A percentile compares a stretch with the other conserved stretches of the same genome.
phyloP scores from a whole-genome alignment of 495 filamentous ascomycete species.

The Penicillium roqueforti region DNA sequence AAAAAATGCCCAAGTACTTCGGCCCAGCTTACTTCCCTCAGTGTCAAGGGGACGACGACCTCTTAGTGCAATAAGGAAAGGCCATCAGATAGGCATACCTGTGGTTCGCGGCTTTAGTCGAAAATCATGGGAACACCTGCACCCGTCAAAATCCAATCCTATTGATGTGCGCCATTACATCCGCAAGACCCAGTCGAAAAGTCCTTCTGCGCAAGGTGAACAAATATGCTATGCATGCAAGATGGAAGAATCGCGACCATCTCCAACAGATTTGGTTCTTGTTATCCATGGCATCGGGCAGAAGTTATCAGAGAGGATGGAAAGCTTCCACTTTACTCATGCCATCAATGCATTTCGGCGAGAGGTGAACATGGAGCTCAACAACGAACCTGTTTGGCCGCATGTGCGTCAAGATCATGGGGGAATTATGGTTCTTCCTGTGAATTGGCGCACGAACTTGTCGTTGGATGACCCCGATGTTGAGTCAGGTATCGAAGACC shows the following conservation, averaged over 20 bases:
- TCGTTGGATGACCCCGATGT: constrained; percentile 74
- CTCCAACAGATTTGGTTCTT: constrained; percentile 80
- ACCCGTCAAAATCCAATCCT: constrained; percentile 54
- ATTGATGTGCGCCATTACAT: constrained; percentile 47
- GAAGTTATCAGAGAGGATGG: constrained; percentile 91
- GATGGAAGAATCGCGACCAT: constrained; percentile 60
- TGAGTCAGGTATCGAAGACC: constrained; percentile 44
- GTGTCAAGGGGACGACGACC: constrained; percentile 73
- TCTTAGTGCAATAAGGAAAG: constrained; percentile 79
- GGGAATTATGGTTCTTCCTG: constrained; percentile 69
- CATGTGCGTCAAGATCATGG: constrained; percentile 67
- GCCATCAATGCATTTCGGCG: constrained; percentile 89
- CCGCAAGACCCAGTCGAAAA: constrained; percentile 35
- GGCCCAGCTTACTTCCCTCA: constrained; percentile 74
- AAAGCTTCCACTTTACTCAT: constrained; percentile 96
- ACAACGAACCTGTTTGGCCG: constrained; percentile 64
- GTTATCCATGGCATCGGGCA: constrained; percentile 96
- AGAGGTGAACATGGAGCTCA: constrained; percentile 78
- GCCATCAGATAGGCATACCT: constrained; percentile 73
- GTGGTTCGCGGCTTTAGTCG: constrained; percentile 85
- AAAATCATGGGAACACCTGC: constrained; percentile 67
- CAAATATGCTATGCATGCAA: constrained; percentile 48
- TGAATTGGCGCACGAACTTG: constrained; percentile 86
- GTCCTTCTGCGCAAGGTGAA: constrained; percentile 25
- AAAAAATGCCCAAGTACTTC: constrained; percentile 71